Base-by-base conservation (phyloP, 768 basidiomycete species). In the Fomitopsis pulvina region DNA sequence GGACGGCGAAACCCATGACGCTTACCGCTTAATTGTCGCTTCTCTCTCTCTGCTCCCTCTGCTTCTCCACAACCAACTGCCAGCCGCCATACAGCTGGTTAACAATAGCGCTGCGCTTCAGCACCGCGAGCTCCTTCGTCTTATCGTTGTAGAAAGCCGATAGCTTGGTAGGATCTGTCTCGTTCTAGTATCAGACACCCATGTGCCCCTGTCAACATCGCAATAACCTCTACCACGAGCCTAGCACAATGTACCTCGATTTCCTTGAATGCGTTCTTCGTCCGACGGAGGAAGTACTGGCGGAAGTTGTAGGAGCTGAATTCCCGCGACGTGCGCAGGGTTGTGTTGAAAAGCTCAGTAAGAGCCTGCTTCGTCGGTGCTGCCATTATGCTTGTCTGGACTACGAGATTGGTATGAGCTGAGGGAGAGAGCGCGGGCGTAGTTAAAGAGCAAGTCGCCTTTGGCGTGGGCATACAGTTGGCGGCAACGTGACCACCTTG, bases 291-390 rank as follows among this genome's bases (percentile, higher is more conserved):
- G 65, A 94, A 96, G 66, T 95, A 96, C 50, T 83, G 74, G 27
- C 92, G 78, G 67, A 95, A 98, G 71, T 98, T 98, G 73, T 97
- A 98, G 14, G 92, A 92, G 62, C 85, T 83, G 72, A 96, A 98
- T 18, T 84, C 78, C 55, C 77, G 78, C 25, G 92, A 83, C 10
- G 89, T 77, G 57, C 85, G 79, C 48, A 93, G 78, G 57, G 79
- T 85, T 14, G 81, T 72, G 21, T 80, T 67, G 65, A 96, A 94
- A 11, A 98, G 79, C 45, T 74, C 74, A 25, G 83, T 71, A 34
- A 94, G 75, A 21, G 85, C 79, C 47, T 77, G 73, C 27, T 79
- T 75, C 41, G 78, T 80, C 16, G 91, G 87, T 52, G 78, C 47
- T 24, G 52, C 43, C 21, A 68, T 58, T 53, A 51, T 51, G 14